phyloP scores from a whole-genome alignment of 305 asterid genomes.

The Plantago rigida region DNA sequence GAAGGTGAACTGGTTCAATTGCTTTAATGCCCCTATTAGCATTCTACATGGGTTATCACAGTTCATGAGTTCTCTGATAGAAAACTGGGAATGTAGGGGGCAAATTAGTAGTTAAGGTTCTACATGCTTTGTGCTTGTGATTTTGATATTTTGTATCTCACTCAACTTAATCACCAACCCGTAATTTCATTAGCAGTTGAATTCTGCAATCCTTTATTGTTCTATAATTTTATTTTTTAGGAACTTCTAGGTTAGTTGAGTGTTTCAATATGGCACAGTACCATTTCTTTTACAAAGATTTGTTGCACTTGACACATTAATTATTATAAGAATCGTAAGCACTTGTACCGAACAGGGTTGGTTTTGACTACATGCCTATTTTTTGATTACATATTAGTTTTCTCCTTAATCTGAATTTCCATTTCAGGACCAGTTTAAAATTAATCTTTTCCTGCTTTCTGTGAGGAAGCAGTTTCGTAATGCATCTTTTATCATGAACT shows the following conservation, averaged over 20 bases:
- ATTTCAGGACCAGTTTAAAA: too few relatives aligned
- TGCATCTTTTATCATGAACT: background rate
- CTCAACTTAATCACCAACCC: too few relatives aligned
- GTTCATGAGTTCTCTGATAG: slow-evolving; percentile 3
- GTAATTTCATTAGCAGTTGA: too few relatives aligned
- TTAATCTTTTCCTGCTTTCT: too few relatives aligned
- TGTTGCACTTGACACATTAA: background rate
- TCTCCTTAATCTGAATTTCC: too few relatives aligned
- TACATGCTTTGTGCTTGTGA: background rate
- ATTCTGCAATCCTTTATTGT: background rate
- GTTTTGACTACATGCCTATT: background rate
- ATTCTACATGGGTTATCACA: background rate
- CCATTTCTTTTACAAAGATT: background rate
- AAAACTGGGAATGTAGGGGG: background rate
- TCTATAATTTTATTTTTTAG: too few relatives aligned
- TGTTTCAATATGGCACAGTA: background rate
- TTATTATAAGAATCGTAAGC: background rate
- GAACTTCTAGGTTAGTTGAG: background rate
- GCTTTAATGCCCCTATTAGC: background rate
- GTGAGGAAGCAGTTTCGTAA: background rate
- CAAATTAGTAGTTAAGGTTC: background rate
- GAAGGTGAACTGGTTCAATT: too few relatives aligned
- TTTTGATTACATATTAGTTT: background rate
- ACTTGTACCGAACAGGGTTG: background rate
- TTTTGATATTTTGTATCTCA: too few relatives aligned